Conservation (phyloP, 495 filamentous ascomycete genomes). For the Aspergillus indologenus region DNA sequence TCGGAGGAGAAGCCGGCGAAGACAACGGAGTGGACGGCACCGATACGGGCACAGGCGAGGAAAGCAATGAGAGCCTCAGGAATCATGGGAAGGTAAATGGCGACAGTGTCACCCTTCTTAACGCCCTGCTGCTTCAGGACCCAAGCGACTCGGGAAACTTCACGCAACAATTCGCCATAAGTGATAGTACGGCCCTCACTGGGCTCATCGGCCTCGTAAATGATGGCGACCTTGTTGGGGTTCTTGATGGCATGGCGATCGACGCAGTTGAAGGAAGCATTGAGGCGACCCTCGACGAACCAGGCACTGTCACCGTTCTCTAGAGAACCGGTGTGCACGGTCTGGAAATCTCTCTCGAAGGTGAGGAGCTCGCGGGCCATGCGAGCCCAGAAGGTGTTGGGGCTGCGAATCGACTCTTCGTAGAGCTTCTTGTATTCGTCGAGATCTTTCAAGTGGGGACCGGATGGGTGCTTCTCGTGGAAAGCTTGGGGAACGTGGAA, state of each 20-base stretch:
- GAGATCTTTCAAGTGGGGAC: conserved; percentile 64
- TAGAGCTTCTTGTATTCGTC: conserved; percentile 92
- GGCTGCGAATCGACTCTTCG: conserved; percentile 91
- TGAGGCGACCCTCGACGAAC: conserved; percentile 92
- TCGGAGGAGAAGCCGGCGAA: conserved; percentile 98
- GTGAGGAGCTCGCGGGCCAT: conserved; percentile 84
- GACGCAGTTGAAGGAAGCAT: conserved; percentile 96
- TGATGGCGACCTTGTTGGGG: conserved; percentile 89
- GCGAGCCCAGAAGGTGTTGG: conserved; percentile 86
- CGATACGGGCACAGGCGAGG: conserved; percentile 87
- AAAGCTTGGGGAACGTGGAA: conserved; percentile 65
- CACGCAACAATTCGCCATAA: conserved; percentile 88
- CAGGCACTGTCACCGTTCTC: conserved; percentile 82
- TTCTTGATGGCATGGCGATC: conserved; percentile 93
- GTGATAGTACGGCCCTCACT: conserved; percentile 84
- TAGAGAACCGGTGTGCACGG: conserved; percentile 76
- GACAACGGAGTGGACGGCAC: conserved; percentile 96
- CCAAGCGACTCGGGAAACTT: conserved; percentile 84
- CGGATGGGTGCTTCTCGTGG: conserved; percentile 66
- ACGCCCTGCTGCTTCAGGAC: conserved; percentile 92
- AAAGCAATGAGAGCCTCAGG: conserved; percentile 91
- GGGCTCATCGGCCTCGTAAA: conserved; percentile 96
- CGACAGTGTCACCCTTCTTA: conserved; percentile 95
- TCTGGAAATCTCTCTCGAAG: conserved; percentile 90
- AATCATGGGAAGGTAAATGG: conserved; percentile 98